Percentiles rank a stretch among this genome's conserved stretches.
Conservation (phyloP, 352 stramenopile species). For the Globisporangium acanthophoron region DNA sequence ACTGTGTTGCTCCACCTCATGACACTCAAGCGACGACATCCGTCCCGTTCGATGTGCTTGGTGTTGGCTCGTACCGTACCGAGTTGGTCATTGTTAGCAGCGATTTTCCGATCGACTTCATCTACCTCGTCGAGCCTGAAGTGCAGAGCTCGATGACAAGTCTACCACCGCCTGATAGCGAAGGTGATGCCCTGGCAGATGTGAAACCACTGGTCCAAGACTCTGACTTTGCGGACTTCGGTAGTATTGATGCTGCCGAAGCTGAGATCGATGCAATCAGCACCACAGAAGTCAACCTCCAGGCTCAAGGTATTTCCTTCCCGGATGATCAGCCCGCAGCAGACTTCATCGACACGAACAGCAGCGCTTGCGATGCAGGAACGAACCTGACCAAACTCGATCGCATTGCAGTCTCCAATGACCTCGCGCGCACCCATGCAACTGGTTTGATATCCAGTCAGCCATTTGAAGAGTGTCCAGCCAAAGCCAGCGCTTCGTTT, state of each 20-base stretch:
- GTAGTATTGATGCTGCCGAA: too few relatives aligned
- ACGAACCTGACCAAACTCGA: not conserved
- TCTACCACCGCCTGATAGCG: too few relatives aligned
- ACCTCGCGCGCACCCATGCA: not conserved
- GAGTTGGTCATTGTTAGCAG: constrained; percentile 1
- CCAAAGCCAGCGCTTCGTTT: not conserved
- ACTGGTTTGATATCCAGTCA: too few relatives aligned
- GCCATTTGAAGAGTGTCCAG: not conserved
- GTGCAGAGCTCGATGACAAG: not conserved
- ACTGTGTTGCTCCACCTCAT: constrained; percentile 21
- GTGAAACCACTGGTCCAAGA: too few relatives aligned
- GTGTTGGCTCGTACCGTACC: not conserved
- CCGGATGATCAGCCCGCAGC: too few relatives aligned
- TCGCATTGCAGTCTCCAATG: constrained; percentile 28
- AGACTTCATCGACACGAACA: constrained; percentile 6
- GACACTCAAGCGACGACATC: not conserved
- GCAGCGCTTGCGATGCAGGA: constrained; percentile 11
- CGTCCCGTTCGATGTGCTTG: constrained; percentile 2
- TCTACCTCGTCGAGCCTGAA: constrained; percentile 11
- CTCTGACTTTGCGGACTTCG: too few relatives aligned
- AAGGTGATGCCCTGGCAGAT: too few relatives aligned
- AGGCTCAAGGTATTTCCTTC: constrained; percentile 4
- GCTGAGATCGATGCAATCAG: not conserved
- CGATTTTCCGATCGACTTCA: constrained; percentile 9
- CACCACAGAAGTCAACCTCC: constrained; percentile 2